Conservation (phyloP, 495 filamentous ascomycete genomes). For the Pseudoneurospora amorphoporcata region DNA sequence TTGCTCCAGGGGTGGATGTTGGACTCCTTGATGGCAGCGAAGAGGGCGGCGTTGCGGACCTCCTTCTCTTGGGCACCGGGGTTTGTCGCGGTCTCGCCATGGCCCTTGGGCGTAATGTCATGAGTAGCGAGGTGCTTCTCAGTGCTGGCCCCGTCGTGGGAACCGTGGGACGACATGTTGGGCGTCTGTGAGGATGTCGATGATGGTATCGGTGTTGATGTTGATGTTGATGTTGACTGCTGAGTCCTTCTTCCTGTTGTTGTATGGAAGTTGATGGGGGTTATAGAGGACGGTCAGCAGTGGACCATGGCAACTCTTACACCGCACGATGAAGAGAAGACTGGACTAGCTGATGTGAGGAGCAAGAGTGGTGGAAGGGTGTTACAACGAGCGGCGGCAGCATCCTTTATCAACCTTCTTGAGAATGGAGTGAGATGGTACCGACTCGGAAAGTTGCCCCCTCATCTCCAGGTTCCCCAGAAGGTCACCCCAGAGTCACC, state of each 20-base stretch:
- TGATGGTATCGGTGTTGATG: neutral
- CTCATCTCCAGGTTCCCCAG: neutral
- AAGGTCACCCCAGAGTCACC: neutral
- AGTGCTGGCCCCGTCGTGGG: conserved; percentile 9
- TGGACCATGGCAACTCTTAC: neutral
- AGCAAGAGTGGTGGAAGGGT: neutral
- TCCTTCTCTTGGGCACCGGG: conserved; percentile 35
- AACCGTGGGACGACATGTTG: conserved; percentile 25
- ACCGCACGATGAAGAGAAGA: neutral
- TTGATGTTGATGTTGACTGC: neutral
- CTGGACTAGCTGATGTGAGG: neutral
- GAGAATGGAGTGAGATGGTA: neutral
- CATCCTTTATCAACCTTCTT: neutral
- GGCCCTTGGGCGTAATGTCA: conserved; percentile 14
- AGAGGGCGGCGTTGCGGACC: conserved; percentile 49
- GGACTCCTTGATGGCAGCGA: conserved; percentile 45
- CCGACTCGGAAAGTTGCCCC: neutral
- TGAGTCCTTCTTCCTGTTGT: neutral
- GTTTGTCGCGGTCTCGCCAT: conserved; percentile 26
- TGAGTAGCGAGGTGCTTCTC: conserved; percentile 16
- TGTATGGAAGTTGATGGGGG: neutral
- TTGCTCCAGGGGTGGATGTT: conserved; percentile 46
- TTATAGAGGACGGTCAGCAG: neutral
- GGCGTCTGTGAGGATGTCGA: neutral
- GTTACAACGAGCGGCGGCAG: neutral